Base-by-base conservation (phyloP, 2,329 filamentous ascomycete species). In the Zarea fungicola region DNA sequence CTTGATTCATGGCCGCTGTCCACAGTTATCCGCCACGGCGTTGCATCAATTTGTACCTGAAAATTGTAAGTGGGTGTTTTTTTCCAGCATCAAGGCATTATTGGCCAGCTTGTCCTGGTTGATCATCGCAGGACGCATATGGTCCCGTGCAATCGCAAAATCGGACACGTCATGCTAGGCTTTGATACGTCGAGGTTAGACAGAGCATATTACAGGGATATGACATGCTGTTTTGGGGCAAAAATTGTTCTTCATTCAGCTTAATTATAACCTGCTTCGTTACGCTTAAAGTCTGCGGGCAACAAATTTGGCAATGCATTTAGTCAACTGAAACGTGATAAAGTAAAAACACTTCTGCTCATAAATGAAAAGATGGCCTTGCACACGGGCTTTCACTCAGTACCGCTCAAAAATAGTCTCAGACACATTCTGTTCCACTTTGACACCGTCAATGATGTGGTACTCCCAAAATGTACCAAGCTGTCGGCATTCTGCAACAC, bases 401-500 rank as follows among this genome's bases (percentile, higher is more conserved):
- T 11, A 21, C 29, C 19, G 19, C n/a, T 23, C 31, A 36, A 36
- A 34, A 25, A 31, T 25, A 14, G 11, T 13, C 21, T 41, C 36
- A 40, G 29, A 25, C 28, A 40, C 18, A 37, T n/a, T 45, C 31
- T 35, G 21, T 14, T 42, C 29, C 5, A 5, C 47, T 56, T 78
- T 82, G 23, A 80, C 70, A 1, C 74, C 78, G 48, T 79, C 71
- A 50, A 83, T 75, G 19, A 78, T 63, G 45, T 72, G 72, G 56
- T 80, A 83, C 54, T 82, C 75, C 78, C 79, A 84, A 48, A 71
- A 69, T 0, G 80, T 84, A 5, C 72, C 72, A 52, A 76, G 59
- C 48, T 72, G 63, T 13, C 72, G 58, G 52, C 80, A 84, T 60
- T 84, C 80, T 34, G 74, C 68, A 2, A 80, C 63, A 49, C 77